These are phyloP conservation scores for Oxyria digyna DNA, from an alignment of 148 eudicot species.

Conservation along the genomic window DNA sequence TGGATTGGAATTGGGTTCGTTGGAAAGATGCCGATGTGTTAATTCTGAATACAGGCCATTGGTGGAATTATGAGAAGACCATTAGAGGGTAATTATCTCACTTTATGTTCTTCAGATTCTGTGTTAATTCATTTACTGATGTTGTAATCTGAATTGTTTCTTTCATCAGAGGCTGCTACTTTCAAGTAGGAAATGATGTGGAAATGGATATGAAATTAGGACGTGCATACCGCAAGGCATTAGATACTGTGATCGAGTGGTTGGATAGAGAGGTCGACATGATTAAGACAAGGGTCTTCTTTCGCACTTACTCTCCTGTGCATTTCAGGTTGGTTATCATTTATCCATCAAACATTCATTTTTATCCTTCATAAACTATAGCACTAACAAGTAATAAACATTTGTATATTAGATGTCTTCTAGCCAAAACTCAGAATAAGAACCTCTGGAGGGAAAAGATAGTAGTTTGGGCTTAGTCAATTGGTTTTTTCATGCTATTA, in stretches of 20 bases:
- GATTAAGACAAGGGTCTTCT: constrained; percentile 60
- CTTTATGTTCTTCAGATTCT: background rate
- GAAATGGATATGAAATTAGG: constrained; percentile 59
- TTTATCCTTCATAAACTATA: too few relatives aligned
- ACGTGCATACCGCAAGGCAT: constrained; percentile 50
- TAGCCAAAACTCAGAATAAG: too few relatives aligned
- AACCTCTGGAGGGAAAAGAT: too few relatives aligned
- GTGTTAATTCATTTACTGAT: too few relatives aligned
- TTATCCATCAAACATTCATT: too few relatives aligned
- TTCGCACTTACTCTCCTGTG: constrained; percentile 89
- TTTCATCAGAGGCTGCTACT: constrained; percentile 74
- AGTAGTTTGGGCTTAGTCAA: too few relatives aligned
- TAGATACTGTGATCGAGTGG: constrained; percentile 62
- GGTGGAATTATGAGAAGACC: constrained; percentile 99
- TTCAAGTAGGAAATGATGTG: constrained; percentile 65
- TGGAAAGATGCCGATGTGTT: constrained; percentile 75
- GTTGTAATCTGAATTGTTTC: background rate
- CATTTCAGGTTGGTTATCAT: constrained; percentile 65
- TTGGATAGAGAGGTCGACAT: constrained; percentile 50
- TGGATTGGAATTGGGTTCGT: constrained; percentile 68
- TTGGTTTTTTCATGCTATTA: too few relatives aligned
- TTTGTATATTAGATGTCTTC: too few relatives aligned
- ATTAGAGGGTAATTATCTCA: constrained; percentile 65
- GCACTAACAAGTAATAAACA: background rate
- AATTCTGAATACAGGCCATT: constrained; percentile 75